Evolutionary conservation across 352 stramenopile species (phyloP).

Genomic region (Phytopythium mirpurense): DNA sequence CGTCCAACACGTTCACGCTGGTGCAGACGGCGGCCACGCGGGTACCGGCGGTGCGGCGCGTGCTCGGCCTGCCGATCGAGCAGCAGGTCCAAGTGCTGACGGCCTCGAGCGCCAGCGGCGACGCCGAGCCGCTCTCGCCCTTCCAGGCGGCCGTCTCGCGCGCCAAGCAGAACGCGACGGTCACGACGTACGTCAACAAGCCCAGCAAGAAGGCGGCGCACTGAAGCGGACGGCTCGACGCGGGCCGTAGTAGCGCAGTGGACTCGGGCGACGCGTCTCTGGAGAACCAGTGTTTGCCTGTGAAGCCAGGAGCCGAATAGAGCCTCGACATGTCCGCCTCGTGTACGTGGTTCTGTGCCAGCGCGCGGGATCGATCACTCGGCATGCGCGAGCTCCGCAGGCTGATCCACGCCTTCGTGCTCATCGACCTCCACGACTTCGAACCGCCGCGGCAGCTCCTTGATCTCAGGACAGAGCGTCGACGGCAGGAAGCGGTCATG

Average conservation of each 20-base stretch:
- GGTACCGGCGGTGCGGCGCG: constrained; percentile 44
- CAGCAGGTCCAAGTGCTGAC: constrained; percentile 34
- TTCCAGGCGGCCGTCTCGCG: constrained; percentile 70
- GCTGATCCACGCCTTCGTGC: constrained; percentile 1
- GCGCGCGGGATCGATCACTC: too few relatives aligned
- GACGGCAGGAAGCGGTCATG: constrained; percentile 65
- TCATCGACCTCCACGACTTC: constrained; percentile 26
- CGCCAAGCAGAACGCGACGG: constrained; percentile 57
- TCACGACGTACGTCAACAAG: constrained; percentile 71
- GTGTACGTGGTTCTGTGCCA: too few relatives aligned
- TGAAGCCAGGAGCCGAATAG: not conserved
- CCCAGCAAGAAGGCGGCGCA: constrained; percentile 32
- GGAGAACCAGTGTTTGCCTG: not conserved
- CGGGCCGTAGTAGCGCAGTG: not conserved
- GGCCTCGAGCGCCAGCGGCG: constrained; percentile 17
- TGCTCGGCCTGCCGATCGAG: constrained; percentile 44
- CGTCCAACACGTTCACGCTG: constrained; percentile 77
- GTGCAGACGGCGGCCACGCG: constrained; percentile 55
- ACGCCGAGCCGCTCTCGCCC: constrained; percentile 26
- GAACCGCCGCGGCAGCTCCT: constrained; percentile 53
- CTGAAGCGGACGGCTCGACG: not conserved
- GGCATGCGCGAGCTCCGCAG: not conserved
- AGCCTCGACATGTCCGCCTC: not conserved
- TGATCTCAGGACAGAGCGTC: constrained; percentile 67
- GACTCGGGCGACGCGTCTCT: not conserved